These are phyloP conservation scores for Mycena venus DNA, from an alignment of 768 basidiomycete species.

Conservation along the genomic window DNA sequence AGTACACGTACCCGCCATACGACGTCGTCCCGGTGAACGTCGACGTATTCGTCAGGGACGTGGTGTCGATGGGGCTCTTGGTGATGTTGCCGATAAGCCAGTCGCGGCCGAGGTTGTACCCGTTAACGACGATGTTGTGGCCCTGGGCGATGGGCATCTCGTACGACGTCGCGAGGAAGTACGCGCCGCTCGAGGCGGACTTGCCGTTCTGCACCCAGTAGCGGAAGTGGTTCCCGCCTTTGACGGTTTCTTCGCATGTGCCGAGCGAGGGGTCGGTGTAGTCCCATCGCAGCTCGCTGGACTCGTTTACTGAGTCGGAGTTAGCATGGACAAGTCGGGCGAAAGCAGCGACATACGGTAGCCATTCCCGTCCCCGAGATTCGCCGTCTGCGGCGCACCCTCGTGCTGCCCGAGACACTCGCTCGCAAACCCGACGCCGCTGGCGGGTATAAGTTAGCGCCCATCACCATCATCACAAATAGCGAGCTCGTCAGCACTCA, in stretches of 20 bases:
- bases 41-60: conserved; percentile 65
- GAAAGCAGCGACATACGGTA: conserved; percentile 59
- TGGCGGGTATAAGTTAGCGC: conserved; percentile 46
- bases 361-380: conserved; percentile 89
- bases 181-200: conserved; percentile 73
- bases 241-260: conserved; percentile 85
- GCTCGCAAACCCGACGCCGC: conserved; percentile 78
- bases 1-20: conserved; percentile 78
- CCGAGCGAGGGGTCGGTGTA: conserved; percentile 87
- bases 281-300: conserved; percentile 87
- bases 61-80: conserved; percentile 58
- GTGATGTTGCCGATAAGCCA: conserved; percentile 91
- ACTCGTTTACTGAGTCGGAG: conserved; percentile 74
- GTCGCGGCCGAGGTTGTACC: conserved; percentile 89
- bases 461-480: too few species aligned
- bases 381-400: conserved; percentile 75
- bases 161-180: conserved; percentile 83
- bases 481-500: conserved; percentile 62
- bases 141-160: conserved; percentile 71
- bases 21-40: conserved; percentile 76
- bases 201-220: conserved; percentile 89
- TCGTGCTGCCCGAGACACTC: conserved; percentile 90
- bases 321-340: conserved; percentile 3
- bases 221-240: conserved; percentile 90
- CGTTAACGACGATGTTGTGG: conserved; percentile 83